Evolutionary conservation across 805 yeast species (phyloP).

Genomic region (Suhomyces xylopsoci): DNA sequence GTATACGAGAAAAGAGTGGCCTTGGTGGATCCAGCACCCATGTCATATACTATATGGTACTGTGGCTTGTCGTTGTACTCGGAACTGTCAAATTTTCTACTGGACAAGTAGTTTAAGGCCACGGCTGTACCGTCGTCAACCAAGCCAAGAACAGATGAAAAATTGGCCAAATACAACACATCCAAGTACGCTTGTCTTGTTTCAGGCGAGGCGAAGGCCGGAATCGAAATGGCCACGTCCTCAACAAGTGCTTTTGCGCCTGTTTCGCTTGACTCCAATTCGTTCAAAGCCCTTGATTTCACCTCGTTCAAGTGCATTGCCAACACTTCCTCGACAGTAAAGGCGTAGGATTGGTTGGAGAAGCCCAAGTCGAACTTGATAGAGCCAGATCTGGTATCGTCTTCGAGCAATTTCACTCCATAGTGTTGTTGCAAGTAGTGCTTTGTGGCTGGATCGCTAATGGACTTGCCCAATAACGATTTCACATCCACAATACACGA

Average conservation of each 20-base stretch:
- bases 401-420: slow-evolving; percentile 49
- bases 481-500: slow-evolving; percentile 67
- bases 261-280: slow-evolving; percentile 34
- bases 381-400: slow-evolving; percentile 42
- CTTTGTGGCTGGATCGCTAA: slow-evolving; percentile 44
- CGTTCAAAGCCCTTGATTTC: slow-evolving; percentile 57
- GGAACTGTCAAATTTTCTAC: slow-evolving; percentile 38
- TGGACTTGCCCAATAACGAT: slow-evolving; percentile 62
- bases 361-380: slow-evolving; percentile 53
- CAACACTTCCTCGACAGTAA: slow-evolving; percentile 67
- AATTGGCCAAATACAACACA: slow-evolving; percentile 67
- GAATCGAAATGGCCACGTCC: slow-evolving; percentile 74
- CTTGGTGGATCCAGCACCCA: slow-evolving; percentile 89
- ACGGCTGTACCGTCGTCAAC: slow-evolving; percentile 93
- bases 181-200: slow-evolving; percentile 73
- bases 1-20: slow-evolving; percentile 76
- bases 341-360: slow-evolving; percentile 26
- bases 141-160: slow-evolving; percentile 55
- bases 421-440: slow-evolving; percentile 56
- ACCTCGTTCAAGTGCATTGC: slow-evolving; percentile 80
- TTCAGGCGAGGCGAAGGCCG: slow-evolving; percentile 61
- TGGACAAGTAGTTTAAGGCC: slow-evolving; percentile 74
- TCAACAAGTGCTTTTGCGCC: slow-evolving; percentile 46
- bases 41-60: slow-evolving; percentile 74
- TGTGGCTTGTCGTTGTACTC: slow-evolving; percentile 38